These are phyloP conservation scores for Psilocybe cubensis DNA, from an alignment of 768 basidiomycete genomes.

Conservation along the genomic window DNA sequence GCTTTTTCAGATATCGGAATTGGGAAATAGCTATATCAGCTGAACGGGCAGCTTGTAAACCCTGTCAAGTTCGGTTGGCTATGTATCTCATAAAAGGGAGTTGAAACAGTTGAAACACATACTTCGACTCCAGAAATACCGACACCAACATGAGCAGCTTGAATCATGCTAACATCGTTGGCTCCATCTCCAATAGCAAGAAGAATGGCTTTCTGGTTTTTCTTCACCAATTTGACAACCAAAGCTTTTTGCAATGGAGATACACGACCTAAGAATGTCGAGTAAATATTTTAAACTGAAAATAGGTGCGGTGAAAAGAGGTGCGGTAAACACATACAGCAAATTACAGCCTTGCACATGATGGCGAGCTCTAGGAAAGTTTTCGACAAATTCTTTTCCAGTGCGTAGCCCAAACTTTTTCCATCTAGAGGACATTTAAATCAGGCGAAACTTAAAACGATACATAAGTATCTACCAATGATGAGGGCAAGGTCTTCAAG, in stretches of 20 bases:
- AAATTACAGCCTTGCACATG: constrained; percentile 98
- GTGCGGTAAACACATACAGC: constrained; percentile 64
- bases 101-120: constrained; percentile 10
- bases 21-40: constrained; percentile 98
- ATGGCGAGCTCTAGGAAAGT: constrained; percentile 93
- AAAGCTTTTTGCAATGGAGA: constrained; percentile 97
- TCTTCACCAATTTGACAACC: constrained; percentile 98
- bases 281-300: too few species aligned
- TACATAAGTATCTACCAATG: constrained; percentile 64
- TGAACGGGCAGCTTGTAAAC: constrained; percentile 96
- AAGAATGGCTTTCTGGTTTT: constrained; percentile 91
- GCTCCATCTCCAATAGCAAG: constrained; percentile 98
- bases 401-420: constrained; percentile 89
- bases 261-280: constrained; percentile 74
- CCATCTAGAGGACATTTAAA: constrained; percentile 69
- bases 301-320: too few species aligned
- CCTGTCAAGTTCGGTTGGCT: constrained; percentile 47
- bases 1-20: constrained; percentile 93
- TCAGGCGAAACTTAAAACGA: not conserved
- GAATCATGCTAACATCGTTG: constrained; percentile 99
- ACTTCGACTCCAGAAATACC: constrained; percentile 98
- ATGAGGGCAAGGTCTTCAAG: constrained; percentile 93
- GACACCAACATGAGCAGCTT: constrained; percentile 96
- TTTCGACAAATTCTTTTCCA: constrained; percentile 92
- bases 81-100: not conserved